phyloP scores from a whole-genome alignment of 1,139 yeast genomes.

The Kodamaea plutei region DNA sequence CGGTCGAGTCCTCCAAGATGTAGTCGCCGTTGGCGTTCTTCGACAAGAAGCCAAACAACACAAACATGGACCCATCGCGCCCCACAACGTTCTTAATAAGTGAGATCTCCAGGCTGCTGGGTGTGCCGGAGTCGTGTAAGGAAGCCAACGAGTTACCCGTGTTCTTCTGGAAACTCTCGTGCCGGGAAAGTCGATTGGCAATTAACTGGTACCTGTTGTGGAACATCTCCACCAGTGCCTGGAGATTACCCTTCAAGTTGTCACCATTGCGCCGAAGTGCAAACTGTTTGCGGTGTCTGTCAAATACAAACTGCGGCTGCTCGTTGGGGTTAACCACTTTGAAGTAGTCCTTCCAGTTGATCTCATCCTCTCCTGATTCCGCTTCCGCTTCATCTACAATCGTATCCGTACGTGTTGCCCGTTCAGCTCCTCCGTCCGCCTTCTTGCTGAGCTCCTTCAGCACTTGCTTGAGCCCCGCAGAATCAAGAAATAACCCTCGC shows the following conservation, averaged over 20 bases:
- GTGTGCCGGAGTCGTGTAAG: slow-evolving; percentile 14
- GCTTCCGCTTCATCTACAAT: slow-evolving; percentile 21
- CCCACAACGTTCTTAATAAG: slow-evolving; percentile 82
- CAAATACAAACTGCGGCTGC: slow-evolving; percentile 67
- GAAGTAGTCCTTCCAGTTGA: slow-evolving; percentile 74
- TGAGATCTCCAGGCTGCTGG: slow-evolving; percentile 52
- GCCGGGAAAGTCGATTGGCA: slow-evolving; percentile 68
- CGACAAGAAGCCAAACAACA: slow-evolving; percentile 72
- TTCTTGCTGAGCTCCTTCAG: slow-evolving; percentile 48
- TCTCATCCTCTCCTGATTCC: slow-evolving; percentile 15
- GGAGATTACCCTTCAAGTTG: slow-evolving; percentile 17
- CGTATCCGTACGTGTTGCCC: slow-evolving; percentile 26
- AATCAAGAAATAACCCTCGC: slow-evolving; percentile 79
- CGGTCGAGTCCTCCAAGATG: slow-evolving; percentile 79
- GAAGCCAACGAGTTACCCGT: slow-evolving; percentile 15
- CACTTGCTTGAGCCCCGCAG: slow-evolving; percentile 60
- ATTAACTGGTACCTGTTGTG: slow-evolving; percentile 53
- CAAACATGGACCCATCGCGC: slow-evolving; percentile 70
- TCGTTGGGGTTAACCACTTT: slow-evolving; percentile 58
- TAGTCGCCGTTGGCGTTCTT: slow-evolving; percentile 63
- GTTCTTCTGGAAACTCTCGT: slow-evolving; percentile 64
- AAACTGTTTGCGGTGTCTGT: slow-evolving; percentile 63
- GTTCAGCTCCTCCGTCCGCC: slow-evolving; percentile 9
- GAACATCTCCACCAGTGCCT: slow-evolving; percentile 26
- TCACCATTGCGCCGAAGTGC: slow-evolving; percentile 21